Evolutionary conservation across 2,329 filamentous ascomycete genomes (phyloP), one percentile per base, ranked within the genome.

Genomic region (Sodiomyces alkalinus): DNA sequence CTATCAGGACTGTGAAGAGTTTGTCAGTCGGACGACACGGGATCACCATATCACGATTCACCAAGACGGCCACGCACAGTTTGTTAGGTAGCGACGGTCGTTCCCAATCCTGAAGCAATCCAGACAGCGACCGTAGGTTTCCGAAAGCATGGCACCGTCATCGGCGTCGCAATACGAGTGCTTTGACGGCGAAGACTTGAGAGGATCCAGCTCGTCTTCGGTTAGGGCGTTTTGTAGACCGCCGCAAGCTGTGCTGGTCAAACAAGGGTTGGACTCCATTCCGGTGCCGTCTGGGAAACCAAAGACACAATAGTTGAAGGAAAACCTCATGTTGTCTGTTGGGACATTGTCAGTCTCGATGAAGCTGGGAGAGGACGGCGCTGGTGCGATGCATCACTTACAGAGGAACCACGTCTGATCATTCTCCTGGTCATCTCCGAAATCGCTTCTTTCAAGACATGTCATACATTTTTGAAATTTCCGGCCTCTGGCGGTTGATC

Each of bases 331-430:
- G 36, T 71, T 70, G 36, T 71, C 65, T 69, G 13, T 6, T 19
- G 29, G 46, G 2, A 27, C 11, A 5, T 19, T 3, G 3, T 13
- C n/a, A 6, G 2, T 15, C 5, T 12, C 3, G 17, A 15, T 10
- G 14, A 22, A 5, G 16, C 7, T 14, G 17, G 17, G 17, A 11
- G 3, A 11, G 22, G 0, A 5, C 6, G 2, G 22, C 16, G 4
- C 5, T 10, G 4, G 13, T 2, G n/a, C n/a, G n/a, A n/a, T n/a
- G 14, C 4, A n/a, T 11, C n/a, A 49, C 64, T 48, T 54, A 69
- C 65, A 68, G 23, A 70, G 39, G 35, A 69, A 70, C 65, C 64
- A 69, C 26, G 53, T 51, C 34, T 65, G 62, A 36, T 71, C 66
- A 30, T 47, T 68, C 45, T 70, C 64, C 6, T 33, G 32, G 2